Evolutionary conservation across 1,139 yeast genomes (phyloP).

Genomic region (Lodderomyces pseudojiufengensis): DNA sequence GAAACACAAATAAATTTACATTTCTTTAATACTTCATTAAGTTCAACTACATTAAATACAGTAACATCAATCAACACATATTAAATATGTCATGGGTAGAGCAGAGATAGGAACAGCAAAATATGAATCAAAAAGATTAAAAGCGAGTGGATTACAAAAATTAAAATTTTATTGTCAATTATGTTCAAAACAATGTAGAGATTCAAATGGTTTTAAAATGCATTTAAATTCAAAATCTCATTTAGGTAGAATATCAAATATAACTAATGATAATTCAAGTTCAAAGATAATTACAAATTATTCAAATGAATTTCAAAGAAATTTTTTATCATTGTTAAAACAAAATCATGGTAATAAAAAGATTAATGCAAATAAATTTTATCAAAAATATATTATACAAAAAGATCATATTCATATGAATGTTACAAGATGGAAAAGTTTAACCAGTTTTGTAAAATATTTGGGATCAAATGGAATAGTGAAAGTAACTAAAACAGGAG

Average conservation of each 20-base stretch:
- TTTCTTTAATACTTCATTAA: too few species aligned
- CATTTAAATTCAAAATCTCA: conserved; percentile 81
- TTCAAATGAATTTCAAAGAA: conserved; percentile 56
- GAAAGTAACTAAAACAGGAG: conserved; percentile 29
- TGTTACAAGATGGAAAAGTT: conserved; percentile 74
- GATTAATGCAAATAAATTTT: conserved; percentile 78
- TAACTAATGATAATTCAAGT: conserved; percentile 36
- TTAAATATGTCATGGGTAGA: conserved; percentile 17
- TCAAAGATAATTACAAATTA: conserved; percentile 51
- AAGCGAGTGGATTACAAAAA: conserved; percentile 81
- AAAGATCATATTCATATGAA: conserved; percentile 86
- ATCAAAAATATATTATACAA: conserved; percentile 76
- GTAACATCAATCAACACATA: too few species aligned
- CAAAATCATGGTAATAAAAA: conserved; percentile 77
- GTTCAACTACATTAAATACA: too few species aligned
- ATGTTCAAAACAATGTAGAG: conserved; percentile 91
- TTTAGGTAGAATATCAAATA: conserved; percentile 46
- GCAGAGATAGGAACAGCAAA: conserved; percentile 86
- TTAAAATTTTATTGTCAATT: conserved; percentile 87
- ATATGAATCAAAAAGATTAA: conserved; percentile 70
- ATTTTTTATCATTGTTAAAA: conserved; percentile 62
- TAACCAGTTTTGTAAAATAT: conserved; percentile 67
- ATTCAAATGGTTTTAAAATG: conserved; percentile 90
- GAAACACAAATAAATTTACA: too few species aligned
- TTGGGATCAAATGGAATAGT: conserved; percentile 61